Percentiles rank a stretch among this genome's conserved stretches.
Conservation (phyloP, 1,139 yeast genomes). For the Yamadazyma pseudoaaseri region DNA sequence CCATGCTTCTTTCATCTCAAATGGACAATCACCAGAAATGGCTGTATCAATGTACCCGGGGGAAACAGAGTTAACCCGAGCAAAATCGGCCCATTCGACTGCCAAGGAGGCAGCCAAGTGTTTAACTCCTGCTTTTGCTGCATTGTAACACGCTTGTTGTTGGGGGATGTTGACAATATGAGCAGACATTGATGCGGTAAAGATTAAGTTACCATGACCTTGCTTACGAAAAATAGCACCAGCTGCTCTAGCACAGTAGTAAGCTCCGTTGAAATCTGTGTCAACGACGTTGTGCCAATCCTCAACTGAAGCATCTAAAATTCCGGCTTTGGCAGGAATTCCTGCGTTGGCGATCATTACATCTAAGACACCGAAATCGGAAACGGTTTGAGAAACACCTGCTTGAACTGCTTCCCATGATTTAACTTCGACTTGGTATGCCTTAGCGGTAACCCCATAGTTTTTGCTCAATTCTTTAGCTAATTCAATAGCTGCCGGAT, state of each 20-base stretch:
- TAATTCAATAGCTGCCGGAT: constrained; percentile 65
- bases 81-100: constrained; percentile 53
- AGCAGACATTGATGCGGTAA: constrained; percentile 64
- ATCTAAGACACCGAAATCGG: constrained; percentile 17
- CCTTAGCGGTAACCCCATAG: constrained; percentile 61
- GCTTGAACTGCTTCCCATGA: constrained; percentile 55
- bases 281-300: constrained; percentile 54
- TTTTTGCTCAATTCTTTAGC: constrained; percentile 49
- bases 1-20: constrained; percentile 34
- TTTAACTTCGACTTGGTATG: constrained; percentile 68
- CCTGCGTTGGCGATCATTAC: constrained; percentile 22
- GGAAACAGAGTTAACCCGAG: constrained; percentile 53
- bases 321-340: constrained; percentile 21
- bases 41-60: constrained; percentile 59
- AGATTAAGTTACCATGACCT: constrained; percentile 52
- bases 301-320: constrained; percentile 34
- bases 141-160: constrained; percentile 54
- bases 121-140: constrained; percentile 55
- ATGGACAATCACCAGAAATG: constrained; percentile 47
- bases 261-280: constrained; percentile 61
- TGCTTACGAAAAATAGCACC: constrained; percentile 49
- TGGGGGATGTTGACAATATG: constrained; percentile 54
- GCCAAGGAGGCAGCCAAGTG: constrained; percentile 55
- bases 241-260: constrained; percentile 56
- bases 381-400: constrained; percentile 13